Percentiles rank a stretch among this genome's conserved stretches.
Evolutionary conservation across 2,329 filamentous ascomycete species (phyloP).

Genomic region (Hypoxylon sp.): DNA sequence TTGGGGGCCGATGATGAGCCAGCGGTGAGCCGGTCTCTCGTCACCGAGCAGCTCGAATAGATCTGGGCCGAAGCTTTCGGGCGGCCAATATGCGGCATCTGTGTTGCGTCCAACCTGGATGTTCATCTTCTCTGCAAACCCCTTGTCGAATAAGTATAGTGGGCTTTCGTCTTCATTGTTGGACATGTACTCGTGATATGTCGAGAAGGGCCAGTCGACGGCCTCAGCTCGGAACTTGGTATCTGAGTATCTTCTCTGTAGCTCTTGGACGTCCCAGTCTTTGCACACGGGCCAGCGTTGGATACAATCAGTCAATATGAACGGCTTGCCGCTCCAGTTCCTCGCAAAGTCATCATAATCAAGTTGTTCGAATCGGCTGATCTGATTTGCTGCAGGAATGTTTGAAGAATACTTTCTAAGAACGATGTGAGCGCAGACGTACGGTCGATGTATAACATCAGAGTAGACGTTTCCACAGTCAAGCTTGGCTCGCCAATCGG

Average conservation of each 20-base stretch:
- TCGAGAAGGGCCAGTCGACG: conserved; percentile 88
- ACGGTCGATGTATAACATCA: conserved; percentile 88
- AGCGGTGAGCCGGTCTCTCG: conserved; percentile 85
- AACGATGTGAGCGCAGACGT: conserved; percentile 82
- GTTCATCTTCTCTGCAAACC: conserved; percentile 85
- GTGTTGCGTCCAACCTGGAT: conserved; percentile 66
- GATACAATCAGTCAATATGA: conserved; percentile 84
- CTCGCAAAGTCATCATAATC: conserved; percentile 76
- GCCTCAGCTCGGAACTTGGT: conserved; percentile 87
- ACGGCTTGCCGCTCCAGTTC: conserved; percentile 81
- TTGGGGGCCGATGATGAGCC: conserved; percentile 89
- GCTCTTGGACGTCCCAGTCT: conserved; percentile 74
- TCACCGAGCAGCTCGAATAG: conserved; percentile 80
- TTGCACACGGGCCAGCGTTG: conserved; percentile 80
- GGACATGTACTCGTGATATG: conserved; percentile 83
- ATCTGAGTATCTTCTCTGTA: conserved; percentile 70
- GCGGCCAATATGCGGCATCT: conserved; percentile 74
- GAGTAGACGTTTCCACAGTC: conserved; percentile 85
- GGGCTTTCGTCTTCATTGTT: conserved; percentile 85
- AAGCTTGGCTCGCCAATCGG: conserved; percentile 61
- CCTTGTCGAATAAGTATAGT: conserved; percentile 88
- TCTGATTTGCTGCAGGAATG: conserved; percentile 78
- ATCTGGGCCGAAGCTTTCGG: conserved; percentile 85
- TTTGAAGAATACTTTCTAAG: conserved; percentile 70
- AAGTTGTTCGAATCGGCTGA: conserved; percentile 73